These are phyloP conservation scores for Tetrapisispora pingtungensis DNA, from an alignment of 805 yeast species.

Conservation along the genomic window DNA sequence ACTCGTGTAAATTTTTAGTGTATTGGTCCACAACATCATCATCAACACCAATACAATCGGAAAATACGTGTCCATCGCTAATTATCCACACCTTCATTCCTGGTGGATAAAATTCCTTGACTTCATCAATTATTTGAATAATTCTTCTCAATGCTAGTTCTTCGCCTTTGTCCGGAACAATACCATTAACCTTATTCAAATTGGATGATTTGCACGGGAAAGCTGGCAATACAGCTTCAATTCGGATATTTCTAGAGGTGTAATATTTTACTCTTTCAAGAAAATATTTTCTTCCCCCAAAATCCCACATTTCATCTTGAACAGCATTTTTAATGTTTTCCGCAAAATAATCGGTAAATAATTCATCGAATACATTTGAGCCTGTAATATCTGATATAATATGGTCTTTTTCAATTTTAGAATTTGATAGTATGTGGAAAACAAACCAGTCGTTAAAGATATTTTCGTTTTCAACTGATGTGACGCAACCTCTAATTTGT, in stretches of 20 bases:
- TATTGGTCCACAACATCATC: slow-evolving; percentile 44
- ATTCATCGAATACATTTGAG: slow-evolving; percentile 14
- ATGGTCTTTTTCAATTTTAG: slow-evolving; percentile 24
- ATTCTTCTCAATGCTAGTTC: slow-evolving; percentile 34
- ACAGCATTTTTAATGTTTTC: slow-evolving; percentile 38
- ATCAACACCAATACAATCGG: slow-evolving; percentile 55
- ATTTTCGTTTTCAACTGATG: slow-evolving; percentile 26
- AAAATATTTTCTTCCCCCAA: slow-evolving; percentile 37
- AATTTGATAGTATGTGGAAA: slow-evolving; percentile 29
- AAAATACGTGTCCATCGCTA: slow-evolving; percentile 57
- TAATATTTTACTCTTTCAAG: slow-evolving; percentile 36
- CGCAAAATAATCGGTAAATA: slow-evolving; percentile 37
- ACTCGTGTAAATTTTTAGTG: slow-evolving; percentile 34
- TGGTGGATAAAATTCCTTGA: slow-evolving; percentile 38
- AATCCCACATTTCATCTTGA: slow-evolving; percentile 40
- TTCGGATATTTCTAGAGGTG: slow-evolving; percentile 37
- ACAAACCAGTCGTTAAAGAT: slow-evolving; percentile 32
- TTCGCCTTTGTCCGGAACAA: slow-evolving; percentile 46
- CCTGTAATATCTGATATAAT: slow-evolving; percentile 6
- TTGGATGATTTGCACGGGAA: slow-evolving; percentile 60
- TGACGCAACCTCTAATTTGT: slow-evolving; percentile 33
- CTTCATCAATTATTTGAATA: slow-evolving; percentile 25
- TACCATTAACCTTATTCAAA: slow-evolving; percentile 38
- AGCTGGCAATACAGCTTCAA: slow-evolving; percentile 53
- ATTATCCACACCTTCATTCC: slow-evolving; percentile 49